Conservation (phyloP, 108 stramenopile species). For the Cyclotella kingstonii region DNA sequence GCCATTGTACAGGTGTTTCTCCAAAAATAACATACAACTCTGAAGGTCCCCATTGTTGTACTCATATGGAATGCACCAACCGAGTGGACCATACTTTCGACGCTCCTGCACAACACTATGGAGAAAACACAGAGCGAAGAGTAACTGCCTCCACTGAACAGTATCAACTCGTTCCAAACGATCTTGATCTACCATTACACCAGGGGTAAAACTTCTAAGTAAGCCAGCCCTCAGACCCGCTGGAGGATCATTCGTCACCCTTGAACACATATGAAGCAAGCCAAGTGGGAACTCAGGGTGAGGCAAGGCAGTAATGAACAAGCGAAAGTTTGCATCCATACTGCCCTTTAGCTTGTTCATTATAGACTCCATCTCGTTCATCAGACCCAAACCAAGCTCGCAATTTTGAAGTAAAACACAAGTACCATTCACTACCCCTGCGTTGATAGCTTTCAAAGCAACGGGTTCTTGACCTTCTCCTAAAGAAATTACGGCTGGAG, state of each 20-base stretch:
- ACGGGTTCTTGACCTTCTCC: conserved; percentile 95
- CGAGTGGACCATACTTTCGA: conserved; percentile 90
- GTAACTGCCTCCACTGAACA: conserved; percentile 85
- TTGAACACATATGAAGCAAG: conserved; percentile 90
- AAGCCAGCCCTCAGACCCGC: conserved; percentile 86
- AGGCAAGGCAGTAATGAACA: conserved; percentile 91
- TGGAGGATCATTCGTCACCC: conserved; percentile 92
- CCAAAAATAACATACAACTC: conserved; percentile 88
- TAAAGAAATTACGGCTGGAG: conserved; percentile 83
- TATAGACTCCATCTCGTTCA: conserved; percentile 86
- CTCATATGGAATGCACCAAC: conserved; percentile 93
- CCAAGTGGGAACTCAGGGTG: conserved; percentile 87
- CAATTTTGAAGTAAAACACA: conserved; percentile 94
- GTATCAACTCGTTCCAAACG: conserved; percentile 88
- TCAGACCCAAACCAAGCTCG: conserved; percentile 82
- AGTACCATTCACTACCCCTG: conserved; percentile 84
- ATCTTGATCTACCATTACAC: conserved; percentile 92
- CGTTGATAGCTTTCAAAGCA: conserved; percentile 84
- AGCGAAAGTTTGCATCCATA: conserved; percentile 83
- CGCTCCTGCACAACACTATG: conserved; percentile 90
- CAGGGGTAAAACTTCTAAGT: conserved; percentile 81
- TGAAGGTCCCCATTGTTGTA: conserved; percentile 90
- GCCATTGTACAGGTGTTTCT: conserved; percentile 90
- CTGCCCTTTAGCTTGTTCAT: conserved; percentile 65
- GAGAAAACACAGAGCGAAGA: conserved; percentile 86